A percentile compares a stretch with the other conserved stretches of the same genome.
Conservation (phyloP, 2,329 filamentous ascomycete species). For the Onygenales sp. region DNA sequence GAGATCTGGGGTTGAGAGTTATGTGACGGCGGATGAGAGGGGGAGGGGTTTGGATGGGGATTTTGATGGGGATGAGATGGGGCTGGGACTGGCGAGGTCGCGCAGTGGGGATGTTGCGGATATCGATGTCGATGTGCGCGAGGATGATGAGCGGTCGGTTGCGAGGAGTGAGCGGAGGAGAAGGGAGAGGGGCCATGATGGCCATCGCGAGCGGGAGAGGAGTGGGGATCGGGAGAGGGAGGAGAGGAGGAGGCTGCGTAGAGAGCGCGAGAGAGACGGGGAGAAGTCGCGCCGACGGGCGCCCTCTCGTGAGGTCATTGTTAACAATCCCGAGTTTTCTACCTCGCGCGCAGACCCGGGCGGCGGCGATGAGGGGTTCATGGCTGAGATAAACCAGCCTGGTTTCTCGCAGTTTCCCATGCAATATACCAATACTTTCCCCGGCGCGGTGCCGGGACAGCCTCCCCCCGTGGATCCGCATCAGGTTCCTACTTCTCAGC, state of each 20-base stretch:
- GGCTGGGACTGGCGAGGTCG: constrained; percentile 14
- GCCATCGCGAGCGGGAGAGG: constrained; percentile 13
- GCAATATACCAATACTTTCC: constrained; percentile 19
- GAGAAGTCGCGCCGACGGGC: constrained; percentile 10
- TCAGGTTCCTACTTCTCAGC: background rate
- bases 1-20: constrained; percentile 19
- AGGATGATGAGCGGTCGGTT: background rate
- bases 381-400: constrained; percentile 20
- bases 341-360: background rate
- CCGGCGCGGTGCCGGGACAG: constrained; percentile 2
- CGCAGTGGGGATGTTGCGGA: constrained; percentile 16
- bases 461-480: background rate
- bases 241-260: constrained; percentile 11
- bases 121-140: constrained; percentile 11
- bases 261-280: constrained; percentile 18
- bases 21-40: constrained; percentile 31
- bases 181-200: background rate
- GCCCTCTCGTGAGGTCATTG: constrained; percentile 2
- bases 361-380: constrained; percentile 16
- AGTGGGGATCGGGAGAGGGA: constrained; percentile 11
- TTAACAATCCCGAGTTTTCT: constrained; percentile 3
- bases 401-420: constrained; percentile 26
- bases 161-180: constrained; percentile 8
- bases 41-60: constrained; percentile 15
- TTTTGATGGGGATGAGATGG: constrained; percentile 14